Evolutionary conservation across 2,329 filamentous ascomycete genomes (phyloP).

Genomic region (Aureobasidium melanogenum): DNA sequence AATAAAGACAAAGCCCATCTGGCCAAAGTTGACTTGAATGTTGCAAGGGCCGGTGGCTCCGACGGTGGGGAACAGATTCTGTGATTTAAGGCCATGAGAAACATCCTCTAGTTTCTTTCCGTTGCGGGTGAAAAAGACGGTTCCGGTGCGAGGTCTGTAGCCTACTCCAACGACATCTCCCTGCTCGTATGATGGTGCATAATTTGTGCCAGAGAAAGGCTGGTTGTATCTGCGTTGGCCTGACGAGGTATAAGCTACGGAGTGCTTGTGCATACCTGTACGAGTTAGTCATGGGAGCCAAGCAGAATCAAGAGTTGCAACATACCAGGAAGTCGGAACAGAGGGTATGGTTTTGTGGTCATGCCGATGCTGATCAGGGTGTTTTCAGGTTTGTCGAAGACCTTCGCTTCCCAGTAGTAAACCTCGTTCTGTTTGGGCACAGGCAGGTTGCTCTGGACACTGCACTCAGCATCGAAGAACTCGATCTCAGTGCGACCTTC

Average conservation of each 20-base stretch:
- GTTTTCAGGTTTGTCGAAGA: conserved; percentile 91
- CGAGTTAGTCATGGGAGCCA: neutral
- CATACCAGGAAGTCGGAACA: conserved; percentile 88
- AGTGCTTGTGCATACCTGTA: conserved; percentile 82
- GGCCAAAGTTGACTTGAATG: conserved; percentile 94
- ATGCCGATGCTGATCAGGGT: conserved; percentile 86
- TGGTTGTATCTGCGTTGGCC: conserved; percentile 87
- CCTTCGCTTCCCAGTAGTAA: conserved; percentile 99
- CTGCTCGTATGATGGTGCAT: conserved; percentile 78
- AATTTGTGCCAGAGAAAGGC: conserved; percentile 70
- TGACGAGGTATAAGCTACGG: conserved; percentile 81
- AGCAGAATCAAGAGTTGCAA: conserved; percentile 10
- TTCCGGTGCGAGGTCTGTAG: conserved; percentile 87
- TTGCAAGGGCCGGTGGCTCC: conserved; percentile 88
- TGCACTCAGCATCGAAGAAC: conserved; percentile 97
- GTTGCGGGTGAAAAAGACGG: conserved; percentile 96
- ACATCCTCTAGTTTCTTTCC: conserved; percentile 96
- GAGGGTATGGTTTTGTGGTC: conserved; percentile 91
- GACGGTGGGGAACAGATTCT: conserved; percentile 97
- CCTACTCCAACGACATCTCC: conserved; percentile 94
- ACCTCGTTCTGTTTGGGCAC: conserved; percentile 99
- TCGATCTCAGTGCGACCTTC: conserved; percentile 95
- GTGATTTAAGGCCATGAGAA: conserved; percentile 81
- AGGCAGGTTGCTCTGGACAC: conserved; percentile 90
- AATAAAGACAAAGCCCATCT: conserved; percentile 97